Evolutionary conservation across 306 rosid species (phyloP).

Genomic region (Fragaria vesca): DNA sequence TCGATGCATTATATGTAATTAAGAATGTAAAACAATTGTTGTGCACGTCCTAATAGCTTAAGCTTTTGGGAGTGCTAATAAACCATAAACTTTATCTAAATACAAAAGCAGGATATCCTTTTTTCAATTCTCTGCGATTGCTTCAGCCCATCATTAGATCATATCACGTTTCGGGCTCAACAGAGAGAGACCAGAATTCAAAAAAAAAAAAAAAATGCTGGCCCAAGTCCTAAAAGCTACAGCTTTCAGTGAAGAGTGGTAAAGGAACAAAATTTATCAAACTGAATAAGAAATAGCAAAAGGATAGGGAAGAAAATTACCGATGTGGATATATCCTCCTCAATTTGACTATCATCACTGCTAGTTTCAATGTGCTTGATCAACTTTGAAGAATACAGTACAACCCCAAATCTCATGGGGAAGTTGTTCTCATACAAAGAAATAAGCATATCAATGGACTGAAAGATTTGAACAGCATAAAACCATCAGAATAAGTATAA

Average conservation of each 20-base stretch:
- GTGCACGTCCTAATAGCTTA: neutral
- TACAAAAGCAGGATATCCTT: neutral
- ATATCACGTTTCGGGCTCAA: neutral
- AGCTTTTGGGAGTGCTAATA: neutral
- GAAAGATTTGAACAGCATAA: slow-evolving; percentile 45
- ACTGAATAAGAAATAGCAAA: neutral
- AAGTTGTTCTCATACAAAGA: slow-evolving; percentile 70
- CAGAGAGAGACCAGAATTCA: neutral
- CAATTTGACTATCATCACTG: slow-evolving; percentile 35
- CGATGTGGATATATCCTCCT: slow-evolving; percentile 68
- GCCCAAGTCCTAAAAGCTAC: slow-evolving; percentile 1
- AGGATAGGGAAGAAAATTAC: slow-evolving; percentile 40
- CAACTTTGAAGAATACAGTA: slow-evolving; percentile 83
- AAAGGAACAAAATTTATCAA: neutral
- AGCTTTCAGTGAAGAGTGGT: neutral
- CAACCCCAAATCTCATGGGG: slow-evolving; percentile 86
- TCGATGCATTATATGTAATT: neutral
- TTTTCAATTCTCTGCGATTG: neutral
- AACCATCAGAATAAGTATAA: slow-evolving; percentile 19
- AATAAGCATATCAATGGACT: slow-evolving; percentile 73
- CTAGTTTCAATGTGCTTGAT: slow-evolving; percentile 49
- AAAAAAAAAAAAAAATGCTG: neutral
- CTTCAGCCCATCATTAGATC: neutral
- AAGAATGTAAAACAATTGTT: neutral
- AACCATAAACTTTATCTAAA: neutral